Evolutionary conservation across 106 monocot species (phyloP), one percentile per base, ranked within the genome.

Genomic region (Acorus gramineus): DNA sequence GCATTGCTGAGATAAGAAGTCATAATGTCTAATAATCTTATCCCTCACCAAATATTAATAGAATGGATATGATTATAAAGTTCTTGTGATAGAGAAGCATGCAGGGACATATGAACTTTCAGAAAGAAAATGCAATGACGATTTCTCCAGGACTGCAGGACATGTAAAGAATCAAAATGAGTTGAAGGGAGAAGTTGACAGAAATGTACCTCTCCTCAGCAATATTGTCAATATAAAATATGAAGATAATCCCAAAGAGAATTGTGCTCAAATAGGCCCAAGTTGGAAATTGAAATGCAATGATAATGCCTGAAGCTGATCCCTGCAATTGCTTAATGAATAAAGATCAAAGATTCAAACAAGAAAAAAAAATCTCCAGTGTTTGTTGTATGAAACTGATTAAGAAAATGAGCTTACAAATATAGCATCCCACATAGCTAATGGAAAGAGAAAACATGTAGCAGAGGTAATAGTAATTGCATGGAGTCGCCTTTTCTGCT

Each of bases 401-500:
- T 43, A 4, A 52, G 3, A 73, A 14, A 46, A 6, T 12, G 47
- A 28, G 76, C 90, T 79, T 66, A 98, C 98, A 65, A 84, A 75
- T 50, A 92, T 77, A 11, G 74, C 79, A 74, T 98, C 85, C 91
- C 88, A 98, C 73, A 92, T 89, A 8, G 92, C 92, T 42, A 98
- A 70, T 75, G 98, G 98, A 68, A 98, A 98, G 48, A 98, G 85
- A 85, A 92, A 98, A 63, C 98, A 98, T 50, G 85, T 72, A 48
- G 98, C 91, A 69, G 98, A 85, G 77, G 88, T 83, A 79, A 98
- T 65, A 47, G 85, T 84, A 72, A 98, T 83, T 43, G 92, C 88
- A 91, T 98, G 98, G 50, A 98, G 81, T 68, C 92, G 66, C 77
- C 91, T 82, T 75, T 92, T 98, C 63, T 85, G 85, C 68, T 98